A percentile compares a stretch with the other conserved stretches of the same genome.
Conservation (phyloP, 106 monocot species). For the Dendrobium nobile region DNA sequence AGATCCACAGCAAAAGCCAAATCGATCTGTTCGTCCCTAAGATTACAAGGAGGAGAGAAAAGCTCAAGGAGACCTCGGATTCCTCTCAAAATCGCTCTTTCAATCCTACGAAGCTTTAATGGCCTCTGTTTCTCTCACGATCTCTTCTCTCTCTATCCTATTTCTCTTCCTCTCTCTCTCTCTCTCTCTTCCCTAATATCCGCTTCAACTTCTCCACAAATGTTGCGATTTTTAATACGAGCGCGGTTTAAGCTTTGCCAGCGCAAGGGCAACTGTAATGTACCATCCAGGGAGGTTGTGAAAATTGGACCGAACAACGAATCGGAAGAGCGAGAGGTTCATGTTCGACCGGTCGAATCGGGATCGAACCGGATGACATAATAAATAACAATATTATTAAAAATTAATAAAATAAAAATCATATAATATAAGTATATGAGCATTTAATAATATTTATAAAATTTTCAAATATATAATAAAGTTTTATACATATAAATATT, state of each 20-base stretch:
- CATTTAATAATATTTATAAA: too few relatives aligned
- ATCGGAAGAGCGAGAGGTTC: too few relatives aligned
- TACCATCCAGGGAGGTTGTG: too few relatives aligned
- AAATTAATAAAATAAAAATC: too few relatives aligned
- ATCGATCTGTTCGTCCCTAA: neutral
- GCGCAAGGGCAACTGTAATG: neutral
- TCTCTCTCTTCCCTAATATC: neutral
- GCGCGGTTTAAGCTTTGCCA: neutral
- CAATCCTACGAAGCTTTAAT: neutral
- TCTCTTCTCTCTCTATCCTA: neutral
- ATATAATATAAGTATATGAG: too few relatives aligned
- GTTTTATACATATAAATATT: too few relatives aligned
- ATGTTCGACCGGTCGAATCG: too few relatives aligned
- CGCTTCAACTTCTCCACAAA: neutral
- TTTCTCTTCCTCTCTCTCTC: neutral
- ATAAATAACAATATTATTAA: too few relatives aligned
- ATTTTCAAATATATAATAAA: too few relatives aligned
- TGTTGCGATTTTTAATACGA: neutral
- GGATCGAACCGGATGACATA: too few relatives aligned
- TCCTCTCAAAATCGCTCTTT: slow-evolving; percentile 1
- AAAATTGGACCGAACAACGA: too few relatives aligned
- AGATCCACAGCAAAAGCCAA: neutral
- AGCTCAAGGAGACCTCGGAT: neutral
- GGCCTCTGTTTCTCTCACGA: neutral
- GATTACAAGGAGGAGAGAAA: neutral